Evolutionary conservation across 768 basidiomycete species (phyloP).

Genomic region (Botryobasidium botryosum): DNA sequence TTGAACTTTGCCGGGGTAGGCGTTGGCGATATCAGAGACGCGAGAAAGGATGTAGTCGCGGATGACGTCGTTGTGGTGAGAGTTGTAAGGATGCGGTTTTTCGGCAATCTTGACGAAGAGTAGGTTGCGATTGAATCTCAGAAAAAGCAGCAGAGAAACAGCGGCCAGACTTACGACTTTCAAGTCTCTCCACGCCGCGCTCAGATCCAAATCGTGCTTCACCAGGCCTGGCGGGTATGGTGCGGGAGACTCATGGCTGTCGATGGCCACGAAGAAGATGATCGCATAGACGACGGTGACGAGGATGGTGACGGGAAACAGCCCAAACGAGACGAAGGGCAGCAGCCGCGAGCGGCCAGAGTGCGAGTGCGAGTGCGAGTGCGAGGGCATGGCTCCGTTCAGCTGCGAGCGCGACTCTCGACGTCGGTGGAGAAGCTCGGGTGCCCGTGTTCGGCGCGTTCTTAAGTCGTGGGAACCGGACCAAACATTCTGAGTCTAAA

Average conservation of each 20-base stretch:
- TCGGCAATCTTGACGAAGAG: conserved; percentile 34
- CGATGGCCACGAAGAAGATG: conserved; percentile 18
- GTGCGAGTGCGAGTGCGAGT: too few relatives aligned
- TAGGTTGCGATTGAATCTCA: conserved; percentile 2
- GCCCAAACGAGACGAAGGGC: too few relatives aligned
- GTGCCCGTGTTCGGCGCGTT: too few relatives aligned
- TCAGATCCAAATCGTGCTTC: too few relatives aligned
- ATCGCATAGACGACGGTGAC: conserved; percentile 31
- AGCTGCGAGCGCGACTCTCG: too few relatives aligned
- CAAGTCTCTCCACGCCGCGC: conserved; percentile 46
- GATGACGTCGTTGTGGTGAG: conserved; percentile 56
- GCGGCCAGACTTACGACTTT: conserved; percentile 20
- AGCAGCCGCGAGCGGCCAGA: too few relatives aligned
- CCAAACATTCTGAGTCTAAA: too few relatives aligned
- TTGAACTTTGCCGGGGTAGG: conserved; percentile 26
- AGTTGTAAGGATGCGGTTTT: conserved; percentile 62
- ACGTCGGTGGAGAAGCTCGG: too few relatives aligned
- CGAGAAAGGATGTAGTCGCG: conserved; percentile 41
- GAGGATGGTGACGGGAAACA: conserved; percentile 27
- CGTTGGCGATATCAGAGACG: conserved; percentile 30
- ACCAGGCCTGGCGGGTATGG: conserved; percentile 28
- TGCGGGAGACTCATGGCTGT: conserved; percentile 7
- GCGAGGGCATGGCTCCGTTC: too few relatives aligned
- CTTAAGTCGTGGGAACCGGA: too few relatives aligned
- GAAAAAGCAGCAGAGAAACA: not conserved